A percentile compares a stretch with the other conserved stretches of the same genome.
These are phyloP conservation scores for Asterophora parasitica DNA, from an alignment of 768 basidiomycete species.

Conservation along the genomic window DNA sequence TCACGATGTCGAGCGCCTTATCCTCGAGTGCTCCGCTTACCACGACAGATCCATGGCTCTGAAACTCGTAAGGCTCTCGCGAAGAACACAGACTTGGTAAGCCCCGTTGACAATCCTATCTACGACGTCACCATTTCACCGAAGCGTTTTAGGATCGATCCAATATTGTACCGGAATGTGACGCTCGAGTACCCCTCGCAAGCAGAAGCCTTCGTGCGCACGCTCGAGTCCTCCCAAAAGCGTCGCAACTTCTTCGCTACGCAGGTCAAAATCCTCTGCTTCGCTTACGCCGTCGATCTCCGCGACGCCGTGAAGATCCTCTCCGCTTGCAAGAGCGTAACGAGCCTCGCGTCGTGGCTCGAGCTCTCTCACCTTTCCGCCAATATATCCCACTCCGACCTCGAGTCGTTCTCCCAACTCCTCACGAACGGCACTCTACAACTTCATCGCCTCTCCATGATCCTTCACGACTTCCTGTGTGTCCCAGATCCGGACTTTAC, in stretches of 20 bases:
- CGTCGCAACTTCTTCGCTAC: slow-evolving; percentile 9
- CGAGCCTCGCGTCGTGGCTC: slow-evolving; percentile 15
- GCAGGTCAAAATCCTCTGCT: slow-evolving; percentile 11
- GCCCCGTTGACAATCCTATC: neutral
- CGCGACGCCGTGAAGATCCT: slow-evolving; percentile 11
- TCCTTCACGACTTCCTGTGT: slow-evolving; percentile 8
- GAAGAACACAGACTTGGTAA: slow-evolving; percentile 8
- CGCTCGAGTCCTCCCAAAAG: slow-evolving; percentile 11
- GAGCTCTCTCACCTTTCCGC: slow-evolving; percentile 2
- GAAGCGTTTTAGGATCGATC: slow-evolving; percentile 13
- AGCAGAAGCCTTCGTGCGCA: slow-evolving; percentile 13
- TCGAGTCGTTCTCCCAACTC: slow-evolving; percentile 7
- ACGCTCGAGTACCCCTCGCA: slow-evolving; percentile 7
- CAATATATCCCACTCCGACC: neutral
- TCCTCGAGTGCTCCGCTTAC: slow-evolving; percentile 16
- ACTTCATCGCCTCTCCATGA: slow-evolving; percentile 10
- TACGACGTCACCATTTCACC: neutral
- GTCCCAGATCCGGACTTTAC: slow-evolving; percentile 14
- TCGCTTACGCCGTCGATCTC: slow-evolving; percentile 12
- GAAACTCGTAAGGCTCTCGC: slow-evolving; percentile 7
- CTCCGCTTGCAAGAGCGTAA: slow-evolving; percentile 7
- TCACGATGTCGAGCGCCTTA: slow-evolving; percentile 14
- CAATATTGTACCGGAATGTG: slow-evolving; percentile 12
- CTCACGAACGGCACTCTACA: slow-evolving; percentile 6
- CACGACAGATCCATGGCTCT: slow-evolving; percentile 11